Conservation (phyloP, 192 early-diverging fungal species). For the Obelidium mucronatum region DNA sequence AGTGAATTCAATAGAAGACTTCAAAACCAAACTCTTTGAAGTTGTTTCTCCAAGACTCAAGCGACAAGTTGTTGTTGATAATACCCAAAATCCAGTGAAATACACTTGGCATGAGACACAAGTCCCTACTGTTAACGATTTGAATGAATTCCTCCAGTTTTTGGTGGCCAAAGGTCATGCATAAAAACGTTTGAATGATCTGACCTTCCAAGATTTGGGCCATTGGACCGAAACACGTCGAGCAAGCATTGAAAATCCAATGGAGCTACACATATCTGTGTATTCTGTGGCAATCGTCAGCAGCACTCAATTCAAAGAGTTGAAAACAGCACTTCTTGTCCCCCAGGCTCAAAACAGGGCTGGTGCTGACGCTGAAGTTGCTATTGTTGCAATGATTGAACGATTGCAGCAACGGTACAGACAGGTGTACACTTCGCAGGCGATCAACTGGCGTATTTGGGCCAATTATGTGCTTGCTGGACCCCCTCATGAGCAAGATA, state of each 20-base stretch:
- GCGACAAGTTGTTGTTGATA: neutral
- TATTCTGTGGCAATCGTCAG: neutral
- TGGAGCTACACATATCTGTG: neutral
- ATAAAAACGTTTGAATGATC: neutral
- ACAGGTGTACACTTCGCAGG: neutral
- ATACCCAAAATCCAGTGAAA: neutral
- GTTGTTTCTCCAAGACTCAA: neutral
- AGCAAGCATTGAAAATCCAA: neutral
- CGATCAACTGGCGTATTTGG: neutral
- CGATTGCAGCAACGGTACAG: neutral
- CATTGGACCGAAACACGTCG: neutral
- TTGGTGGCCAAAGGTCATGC: neutral
- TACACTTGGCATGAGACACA: neutral
- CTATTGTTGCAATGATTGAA: neutral
- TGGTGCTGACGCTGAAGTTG: neutral
- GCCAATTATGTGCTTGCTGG: neutral
- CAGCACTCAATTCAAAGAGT: neutral
- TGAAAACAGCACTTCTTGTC: neutral
- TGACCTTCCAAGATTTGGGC: neutral
- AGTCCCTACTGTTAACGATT: neutral
- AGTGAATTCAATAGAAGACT: neutral
- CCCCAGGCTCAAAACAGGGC: neutral
- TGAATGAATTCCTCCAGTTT: neutral
- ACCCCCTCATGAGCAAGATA: neutral
- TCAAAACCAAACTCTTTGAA: neutral